Conservation (phyloP, 2,329 filamentous ascomycete species). For the Arachnomyces sp. region DNA sequence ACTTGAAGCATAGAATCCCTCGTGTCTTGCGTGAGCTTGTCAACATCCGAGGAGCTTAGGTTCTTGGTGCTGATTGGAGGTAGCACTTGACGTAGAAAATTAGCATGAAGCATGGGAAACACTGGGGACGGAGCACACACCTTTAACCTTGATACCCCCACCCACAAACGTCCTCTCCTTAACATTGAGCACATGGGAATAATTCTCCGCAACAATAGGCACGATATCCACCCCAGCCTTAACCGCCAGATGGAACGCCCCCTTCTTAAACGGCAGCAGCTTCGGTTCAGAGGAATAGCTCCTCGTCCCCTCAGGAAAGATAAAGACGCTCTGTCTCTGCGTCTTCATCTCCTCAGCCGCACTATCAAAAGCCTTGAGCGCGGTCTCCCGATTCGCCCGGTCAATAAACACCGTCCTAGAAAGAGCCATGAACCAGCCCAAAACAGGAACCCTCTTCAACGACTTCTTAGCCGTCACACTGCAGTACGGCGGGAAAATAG, state of each 20-base stretch:
- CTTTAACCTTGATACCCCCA: constrained; percentile 66
- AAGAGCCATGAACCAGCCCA: constrained; percentile 90
- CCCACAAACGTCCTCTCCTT: constrained; percentile 57
- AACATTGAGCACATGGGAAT: constrained; percentile 61
- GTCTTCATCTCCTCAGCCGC: constrained; percentile 71
- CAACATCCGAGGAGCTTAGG: constrained; percentile 67
- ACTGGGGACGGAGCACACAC: constrained; percentile 36
- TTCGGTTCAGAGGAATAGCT: constrained; percentile 76
- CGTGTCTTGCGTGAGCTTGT: constrained; percentile 59
- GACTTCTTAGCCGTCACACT: constrained; percentile 87
- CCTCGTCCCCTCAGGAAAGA: constrained; percentile 71
- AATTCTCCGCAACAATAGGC: constrained; percentile 73
- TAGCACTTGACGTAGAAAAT: constrained; percentile 49
- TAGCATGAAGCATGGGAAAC: not conserved
- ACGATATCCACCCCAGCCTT: constrained; percentile 91
- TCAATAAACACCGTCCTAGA: constrained; percentile 94
- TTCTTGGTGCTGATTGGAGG: constrained; percentile 70
- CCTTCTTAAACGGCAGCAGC: constrained; percentile 96
- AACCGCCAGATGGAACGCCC: constrained; percentile 90
- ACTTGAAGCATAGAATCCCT: constrained; percentile 66
- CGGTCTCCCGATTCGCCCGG: constrained; percentile 72
- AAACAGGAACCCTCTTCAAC: constrained; percentile 67
- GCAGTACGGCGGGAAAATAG: constrained; percentile 83
- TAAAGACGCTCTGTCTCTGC: constrained; percentile 53
- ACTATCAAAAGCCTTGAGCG: constrained; percentile 73